Evolutionary conservation across 2,329 filamentous ascomycete species (phyloP), one percentile per base, ranked within the genome.

Genomic region (Fusarium anguioides): DNA sequence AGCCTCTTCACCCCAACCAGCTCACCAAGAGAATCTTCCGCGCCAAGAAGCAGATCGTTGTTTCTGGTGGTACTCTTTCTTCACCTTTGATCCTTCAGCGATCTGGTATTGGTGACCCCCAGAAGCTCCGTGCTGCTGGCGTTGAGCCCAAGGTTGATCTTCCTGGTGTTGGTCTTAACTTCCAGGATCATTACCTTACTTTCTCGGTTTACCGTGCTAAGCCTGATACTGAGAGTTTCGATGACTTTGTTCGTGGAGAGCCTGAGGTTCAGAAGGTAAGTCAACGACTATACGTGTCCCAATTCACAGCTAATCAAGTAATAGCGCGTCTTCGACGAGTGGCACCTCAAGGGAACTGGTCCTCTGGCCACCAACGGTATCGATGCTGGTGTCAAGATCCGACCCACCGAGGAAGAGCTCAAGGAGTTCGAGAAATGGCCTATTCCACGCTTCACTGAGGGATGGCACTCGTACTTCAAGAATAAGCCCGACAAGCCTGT

Each of bases 401-500:
- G 91, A 4, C 91, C 91, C 0, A 91, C 86, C 0, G 82, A 87
- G 60, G 79, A 90, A 42, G 91, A 94, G 72, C 82, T 92, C 18
- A 82, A 84, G 48, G 81, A 88, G 71, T 91, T 94, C 77, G 88
- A 90, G 75, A 84, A 77, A 8, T 93, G 91, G 90, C 91, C 91
- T 0, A 92, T 87, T 45, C 87, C 87, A 12, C 88, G 93, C 51
- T 95, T 95, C 81, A 85, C 84, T 42, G 84, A 86, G 8, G 91
- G 91, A 4, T 95, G 91, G 91, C 88, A 94, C 71, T 89, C 86
- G 52, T 94, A 95, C 81, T 95, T 94, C 79, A 91, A 93, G 81
- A 80, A 94, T 75, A 94, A 94, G 81, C 91, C 91, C 2, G 91
- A 94, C 78, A 94, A 94, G 83, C 92, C 91, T 0, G 91, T 94